phyloP scores from a whole-genome alignment of 1,139 yeast species.

The Meyerozyma guilliermondii region DNA sequence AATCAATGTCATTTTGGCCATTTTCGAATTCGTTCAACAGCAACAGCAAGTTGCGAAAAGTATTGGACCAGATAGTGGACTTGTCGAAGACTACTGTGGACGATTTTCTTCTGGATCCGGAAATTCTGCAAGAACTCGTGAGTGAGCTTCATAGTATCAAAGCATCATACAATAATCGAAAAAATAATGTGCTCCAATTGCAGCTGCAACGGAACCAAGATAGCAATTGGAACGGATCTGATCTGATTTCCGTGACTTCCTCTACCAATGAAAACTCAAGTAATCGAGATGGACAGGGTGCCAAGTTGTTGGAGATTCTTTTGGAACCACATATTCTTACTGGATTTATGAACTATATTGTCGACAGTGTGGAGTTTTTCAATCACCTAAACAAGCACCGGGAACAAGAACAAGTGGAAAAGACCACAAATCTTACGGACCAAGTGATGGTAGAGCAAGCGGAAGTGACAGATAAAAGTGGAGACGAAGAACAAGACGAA shows the following conservation, averaged over 20 bases:
- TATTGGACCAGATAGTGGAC: slow-evolving; percentile 36
- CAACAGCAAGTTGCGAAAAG: slow-evolving; percentile 40
- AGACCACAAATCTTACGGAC: not conserved
- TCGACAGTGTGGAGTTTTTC: slow-evolving; percentile 36
- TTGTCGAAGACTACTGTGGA: slow-evolving; percentile 28
- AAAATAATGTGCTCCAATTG: slow-evolving; percentile 26
- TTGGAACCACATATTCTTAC: slow-evolving; percentile 42
- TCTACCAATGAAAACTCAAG: slow-evolving; percentile 26
- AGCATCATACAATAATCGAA: slow-evolving; percentile 25
- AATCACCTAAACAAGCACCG: slow-evolving; percentile 19
- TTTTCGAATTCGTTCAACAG: slow-evolving; percentile 36
- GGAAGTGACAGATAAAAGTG: slow-evolving; percentile 3
- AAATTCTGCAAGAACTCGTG: slow-evolving; percentile 35
- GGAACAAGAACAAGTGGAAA: slow-evolving; percentile 15
- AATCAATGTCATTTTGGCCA: slow-evolving; percentile 45
- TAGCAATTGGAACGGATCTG: slow-evolving; percentile 11
- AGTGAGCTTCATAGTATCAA: slow-evolving; percentile 39
- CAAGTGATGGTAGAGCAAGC: slow-evolving; percentile 1
- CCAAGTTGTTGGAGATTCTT: slow-evolving; percentile 37
- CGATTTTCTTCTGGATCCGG: slow-evolving; percentile 30
- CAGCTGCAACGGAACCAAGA: slow-evolving; percentile 19
- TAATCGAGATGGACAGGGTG: slow-evolving; percentile 34
- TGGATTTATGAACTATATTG: slow-evolving; percentile 35
- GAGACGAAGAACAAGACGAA: slow-evolving; percentile 12
- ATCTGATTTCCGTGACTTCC: slow-evolving; percentile 34